Evolutionary conservation across 495 filamentous ascomycete species (phyloP), one percentile per base, ranked within the genome.

Genomic region (Lasiosphaeria hispida): DNA sequence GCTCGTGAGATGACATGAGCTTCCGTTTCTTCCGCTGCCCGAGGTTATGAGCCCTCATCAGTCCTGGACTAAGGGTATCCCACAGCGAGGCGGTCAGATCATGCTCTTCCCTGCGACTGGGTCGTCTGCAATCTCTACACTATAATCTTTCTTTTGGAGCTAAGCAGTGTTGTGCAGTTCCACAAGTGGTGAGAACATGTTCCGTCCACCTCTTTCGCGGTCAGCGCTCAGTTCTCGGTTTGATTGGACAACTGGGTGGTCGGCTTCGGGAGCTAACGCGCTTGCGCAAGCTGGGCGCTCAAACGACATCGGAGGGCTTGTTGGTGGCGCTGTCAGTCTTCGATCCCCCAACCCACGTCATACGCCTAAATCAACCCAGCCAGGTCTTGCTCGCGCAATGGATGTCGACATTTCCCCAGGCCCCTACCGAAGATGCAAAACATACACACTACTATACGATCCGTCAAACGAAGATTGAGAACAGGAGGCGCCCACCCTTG

Each of bases 181-280:
- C 2, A 5, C 23, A 30, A 30, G 5, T 30, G 5, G 23, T 30
- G 23, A 30, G 23, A 30, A 30, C n/a, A n/a, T n/a, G n/a, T n/a
- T n/a, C n/a, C n/a, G n/a, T n/a, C n/a, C n/a, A n/a, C 23, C 23
- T 30, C 39, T 41, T 41, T 41, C 14, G 39, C 39, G 39, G 11
- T 41, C 34, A n/a, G 10, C 15, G 13, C 17, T 15, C 37, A 18
- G 17, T 30, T 13, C 10, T 42, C 37, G 15, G 23, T 38, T 15
- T 19, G 37, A 18, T 49, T 58, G 47, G 34, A 52, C 49, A 44
- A 19, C 9, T 47, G 45, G 41, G 35, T 55, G 53, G 43, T 48
- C 44, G 41, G 43, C 35, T 44, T 48, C 57, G 57, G 57, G 57
- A 54, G 57, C 43, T 49, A 60, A 54, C 50, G 57, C 57, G 44